These are phyloP conservation scores for Metarhizium brunneum DNA, from an alignment of 2,329 filamentous ascomycete species.

Conservation along the genomic window DNA sequence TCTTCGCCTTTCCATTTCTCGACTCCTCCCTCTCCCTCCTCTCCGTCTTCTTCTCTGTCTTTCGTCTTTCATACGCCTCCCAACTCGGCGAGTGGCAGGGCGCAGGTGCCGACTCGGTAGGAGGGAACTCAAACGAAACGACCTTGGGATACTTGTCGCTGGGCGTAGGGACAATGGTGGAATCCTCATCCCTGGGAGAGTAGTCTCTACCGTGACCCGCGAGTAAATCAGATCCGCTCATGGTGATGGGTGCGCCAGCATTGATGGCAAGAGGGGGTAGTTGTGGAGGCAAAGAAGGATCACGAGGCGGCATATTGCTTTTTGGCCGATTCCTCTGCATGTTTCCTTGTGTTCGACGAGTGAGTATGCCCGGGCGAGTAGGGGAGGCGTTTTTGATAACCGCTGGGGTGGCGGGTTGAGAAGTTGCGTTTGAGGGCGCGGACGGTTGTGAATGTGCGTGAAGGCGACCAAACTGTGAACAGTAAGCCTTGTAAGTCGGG, in stretches of 20 bases:
- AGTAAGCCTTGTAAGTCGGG: slow-evolving; percentile 1
- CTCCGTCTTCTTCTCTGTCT: slow-evolving; percentile 41
- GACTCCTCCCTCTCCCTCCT: slow-evolving; percentile 19
- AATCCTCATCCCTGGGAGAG: background rate
- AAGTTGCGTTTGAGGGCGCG: slow-evolving; percentile 2
- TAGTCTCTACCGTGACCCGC: slow-evolving; percentile 6
- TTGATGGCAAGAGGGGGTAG: slow-evolving; percentile 10
- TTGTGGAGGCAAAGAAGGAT: slow-evolving; percentile 5
- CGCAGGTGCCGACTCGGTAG: slow-evolving; percentile 19
- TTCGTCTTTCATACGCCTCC: slow-evolving; percentile 46
- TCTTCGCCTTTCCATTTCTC: slow-evolving; percentile 14
- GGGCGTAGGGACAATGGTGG: slow-evolving; percentile 6
- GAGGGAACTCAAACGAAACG: slow-evolving; percentile 22
- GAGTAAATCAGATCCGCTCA: slow-evolving; percentile 3
- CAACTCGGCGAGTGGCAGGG: slow-evolving; percentile 55
- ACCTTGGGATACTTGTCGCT: slow-evolving; percentile 18
- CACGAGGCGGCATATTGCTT: background rate
- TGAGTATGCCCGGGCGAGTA: slow-evolving; percentile 8
- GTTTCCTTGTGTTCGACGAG: slow-evolving; percentile 5
- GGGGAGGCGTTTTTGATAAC: slow-evolving; percentile 1
- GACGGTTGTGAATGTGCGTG: slow-evolving; percentile 4
- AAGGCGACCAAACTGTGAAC: slow-evolving; percentile 13
- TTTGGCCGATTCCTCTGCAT: slow-evolving; percentile 2
- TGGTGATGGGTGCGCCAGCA: slow-evolving; percentile 4
- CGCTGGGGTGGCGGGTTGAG: background rate